Base-by-base conservation (phyloP, 1,139 yeast genomes). In the Candida pseudocylindracea region DNA sequence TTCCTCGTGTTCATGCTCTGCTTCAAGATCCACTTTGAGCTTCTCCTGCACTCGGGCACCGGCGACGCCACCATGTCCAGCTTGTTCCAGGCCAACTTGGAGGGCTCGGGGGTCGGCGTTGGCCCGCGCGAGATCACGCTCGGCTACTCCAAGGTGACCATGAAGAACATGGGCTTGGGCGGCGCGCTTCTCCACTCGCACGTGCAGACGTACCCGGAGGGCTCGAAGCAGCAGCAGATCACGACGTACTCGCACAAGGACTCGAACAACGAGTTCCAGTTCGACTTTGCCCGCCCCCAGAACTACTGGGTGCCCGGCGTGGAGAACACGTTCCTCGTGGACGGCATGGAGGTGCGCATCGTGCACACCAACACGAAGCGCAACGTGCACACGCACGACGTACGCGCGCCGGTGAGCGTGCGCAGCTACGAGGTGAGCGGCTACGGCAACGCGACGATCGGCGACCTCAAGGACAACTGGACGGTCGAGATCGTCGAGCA, bases 161-260 rank as follows among this genome's bases (percentile, higher is more conserved):
- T 76, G 27, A 58, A 85, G 45, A 73, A 85, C 0, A 85, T 75
- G 40, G 91, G 88, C 1, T 51, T 69, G 33, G 63, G 74, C 25
- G 80, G 83, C 26, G 72, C 72, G 42, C 53, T 76, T 36, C 49
- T 76, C 31, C 91, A 76, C 43, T 75, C 88, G 0, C 92, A 76
- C 45, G 51, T 50, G 4, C 81, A 72, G 43, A 41, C 50, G 2
- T 76, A 74, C 43, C 91, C 88, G 5, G 72, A 57, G 28, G 92
- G 88, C 0, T 72, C 83, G 1, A 62, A 64, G 36, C 85, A 75
- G 46, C 73, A 69, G 39, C 91, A 76, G 49, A 50, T 76, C 12
- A 76, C 92, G 3, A 75, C 81, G 1, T 76, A 76, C 48, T 81
- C 81, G 0, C 71, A 63, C 46, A 69, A 73, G 37, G 92, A 76